Evolutionary conservation across 768 basidiomycete genomes (phyloP), one percentile per base, ranked within the genome.

Genomic region (Clavulina sp.): DNA sequence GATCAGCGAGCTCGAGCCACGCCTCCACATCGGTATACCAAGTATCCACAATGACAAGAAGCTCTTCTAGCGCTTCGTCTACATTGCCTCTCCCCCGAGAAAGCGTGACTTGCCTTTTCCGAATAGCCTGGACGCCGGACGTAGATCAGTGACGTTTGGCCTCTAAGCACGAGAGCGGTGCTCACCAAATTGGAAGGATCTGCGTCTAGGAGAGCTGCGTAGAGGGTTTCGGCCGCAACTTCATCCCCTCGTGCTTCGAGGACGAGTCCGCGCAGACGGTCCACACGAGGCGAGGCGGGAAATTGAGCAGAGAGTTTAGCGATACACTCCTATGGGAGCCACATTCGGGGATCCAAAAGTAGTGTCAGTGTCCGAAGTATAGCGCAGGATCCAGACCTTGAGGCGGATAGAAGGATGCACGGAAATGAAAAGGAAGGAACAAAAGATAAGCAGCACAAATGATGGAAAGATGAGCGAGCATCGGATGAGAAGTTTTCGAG

Each of bases 1-100:
- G 74, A 59, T 84, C 81, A 0, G 84, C 79, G 23, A 95, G 75
- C 62, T 91, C 82, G 18, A 84, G 65, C 89, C 91, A 93, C 7
- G 76, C 87, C 57, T 91, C 86, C 13, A 81, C 69, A 57, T 95
- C 91, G 21, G 78, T 77, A 62, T 93, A 95, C 61, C 88, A 83
- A 0, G 81, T 86, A 59, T 95, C 89, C 19, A 89, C 72, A 57
- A 81, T 79, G 40, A 72, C 68, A 13, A 75, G 74, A 2, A 93
- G 71, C 59, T 88, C 78, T 6, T 78, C 73, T 1, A 83, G 77
- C 0, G 84, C 80, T 47, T 70, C 71, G 48, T 86, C 77, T 0
- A 73, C 64, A 60, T 74, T 74, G 43, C 84, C 78, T 4, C 66
- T 69, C 6, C 76, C 70, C 41, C 80, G 69, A 6, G 83, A 71